Base-by-base conservation (phyloP, 2,329 filamentous ascomycete species). In the Sporothrix inflata region DNA sequence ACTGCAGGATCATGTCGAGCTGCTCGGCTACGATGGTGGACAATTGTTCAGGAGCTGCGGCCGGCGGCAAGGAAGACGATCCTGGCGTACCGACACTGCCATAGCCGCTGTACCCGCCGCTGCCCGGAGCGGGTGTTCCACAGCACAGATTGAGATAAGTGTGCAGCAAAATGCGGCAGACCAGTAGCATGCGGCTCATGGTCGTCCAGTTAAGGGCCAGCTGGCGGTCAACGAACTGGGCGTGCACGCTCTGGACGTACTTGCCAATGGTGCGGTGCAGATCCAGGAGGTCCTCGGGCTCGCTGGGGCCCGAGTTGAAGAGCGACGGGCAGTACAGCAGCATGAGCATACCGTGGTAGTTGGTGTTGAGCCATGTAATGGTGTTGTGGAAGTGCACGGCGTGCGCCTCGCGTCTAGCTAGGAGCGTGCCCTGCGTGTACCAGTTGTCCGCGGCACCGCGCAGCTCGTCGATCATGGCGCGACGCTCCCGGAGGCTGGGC, bases 331-430 rank as follows among this genome's bases (percentile, higher is more conserved):
- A 83, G 76, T 84, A 83, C 9, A 84, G 78, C 12, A 83, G 74
- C n/a, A 84, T 72, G 4, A 84, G 79, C n/a, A 84, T 76, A 69
- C 83, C 81, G 72, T 84, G 83, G 76, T 84, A 84, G 9, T 82
- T 78, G 0, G 81, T 81, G 47, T 80, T 82, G n/a, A 84, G 72
- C 83, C 83, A 84, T 2, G 82, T 81, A 47, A 84, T 80, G 1
- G 81, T 82, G 73, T 80, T 84, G 72, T 84, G 83, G n/a, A 84
- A 82, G n/a, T 82, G 81, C 1, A 83, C 77, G 66, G 83, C 82
- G 72, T 84, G 82, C 1, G 79, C 78, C 55, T 83, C 82, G 65
- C 80, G 78, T 0, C 82, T 80, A 5, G 81, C 82, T 70, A 84
- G 78, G 16, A 85, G 80, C 60, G 82, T 84, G 1, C 83, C 83